Base-by-base conservation (phyloP, 495 filamentous ascomycete genomes). In the Penicillium subrubescens region DNA sequence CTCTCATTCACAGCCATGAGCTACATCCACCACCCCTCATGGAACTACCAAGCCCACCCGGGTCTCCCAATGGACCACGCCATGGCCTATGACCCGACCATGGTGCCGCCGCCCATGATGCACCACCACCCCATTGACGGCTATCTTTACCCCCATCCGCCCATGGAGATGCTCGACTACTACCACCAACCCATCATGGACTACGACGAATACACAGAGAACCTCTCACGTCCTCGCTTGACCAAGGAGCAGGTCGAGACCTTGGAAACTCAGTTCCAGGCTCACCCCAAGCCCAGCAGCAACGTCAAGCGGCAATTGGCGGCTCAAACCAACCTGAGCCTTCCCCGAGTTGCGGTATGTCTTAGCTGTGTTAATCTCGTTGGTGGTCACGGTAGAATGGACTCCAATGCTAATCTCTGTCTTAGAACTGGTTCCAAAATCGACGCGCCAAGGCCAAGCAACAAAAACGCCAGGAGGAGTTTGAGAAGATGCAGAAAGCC, bases 391-490 rank as follows among this genome's bases (percentile, higher is more conserved):
- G 14, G 5, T 56, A 12, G 55, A 55, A 48, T 35, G 1, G 15
- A 31, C 25, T 34, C 27, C 7, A 8, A 23, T 56, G n/a, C 66
- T 72, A 67, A 72, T 57, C 31, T 46, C 48, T 1, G 5, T 5
- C 44, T 39, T 60, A 95, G 92, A 94, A 94, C 68, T 95, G 92
- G 92, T 96, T 94, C 75, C 92, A 96, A 73, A 96, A 95, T 73
- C 84, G 92, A 57, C 88, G 92, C 43, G 91, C 90, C 59, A 92
- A 93, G 72, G 90, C 90, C 34, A 93, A 93, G 79, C 88, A 92
- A 67, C 86, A 92, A 71, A 88, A 82, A 71, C 86, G 88, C 72
- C 88, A 90, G 71, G 86, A 88, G 71, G 88, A 92, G 70, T 88
- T 73, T 75, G 80, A 81, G 70, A 77, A 77, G 55, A 79, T 86